phyloP scores from a whole-genome alignment of 495 filamentous ascomycete genomes.

The Sabuloglossum arenarium region DNA sequence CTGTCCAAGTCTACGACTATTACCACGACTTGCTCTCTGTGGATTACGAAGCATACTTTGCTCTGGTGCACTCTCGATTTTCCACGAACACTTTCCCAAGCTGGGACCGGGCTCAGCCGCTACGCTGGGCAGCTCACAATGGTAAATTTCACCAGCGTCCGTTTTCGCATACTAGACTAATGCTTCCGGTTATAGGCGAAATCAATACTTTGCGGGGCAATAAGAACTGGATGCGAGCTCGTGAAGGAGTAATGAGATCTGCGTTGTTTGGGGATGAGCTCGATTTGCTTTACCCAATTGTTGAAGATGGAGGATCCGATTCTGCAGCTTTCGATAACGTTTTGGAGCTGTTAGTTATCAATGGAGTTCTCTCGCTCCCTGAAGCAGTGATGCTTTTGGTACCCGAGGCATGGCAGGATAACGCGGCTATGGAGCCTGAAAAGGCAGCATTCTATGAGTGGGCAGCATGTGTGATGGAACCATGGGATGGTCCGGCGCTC shows the following conservation, averaged over 20 bases:
- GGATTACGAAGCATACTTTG: conserved; percentile 96
- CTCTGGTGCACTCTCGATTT: conserved; percentile 93
- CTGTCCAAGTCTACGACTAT: conserved; percentile 96
- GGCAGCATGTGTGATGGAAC: conserved; percentile 99
- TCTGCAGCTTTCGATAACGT: conserved; percentile 98
- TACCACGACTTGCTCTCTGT: conserved; percentile 95
- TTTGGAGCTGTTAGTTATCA: conserved; percentile 83
- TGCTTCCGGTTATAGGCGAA: conserved; percentile 33
- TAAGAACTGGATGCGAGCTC: conserved; percentile 99
- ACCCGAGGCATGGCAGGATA: conserved; percentile 96
- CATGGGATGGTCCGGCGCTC: conserved; percentile 93
- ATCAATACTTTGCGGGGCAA: conserved; percentile 97
- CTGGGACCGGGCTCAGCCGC: conserved; percentile 93
- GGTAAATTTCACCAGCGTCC: conserved; percentile 26
- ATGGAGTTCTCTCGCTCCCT: conserved; percentile 88
- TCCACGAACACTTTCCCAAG: conserved; percentile 98
- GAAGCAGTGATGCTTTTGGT: conserved; percentile 99
- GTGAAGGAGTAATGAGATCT: conserved; percentile 90
- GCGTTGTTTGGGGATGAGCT: conserved; percentile 86
- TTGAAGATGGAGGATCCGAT: conserved; percentile 95
- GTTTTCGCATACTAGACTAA: not conserved
- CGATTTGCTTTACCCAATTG: conserved; percentile 77
- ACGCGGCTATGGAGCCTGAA: conserved; percentile 73
- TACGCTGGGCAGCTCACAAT: conserved; percentile 97
- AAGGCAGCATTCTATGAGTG: conserved; percentile 99